These are phyloP conservation scores for Hortiboletus rubellus DNA, from an alignment of 1,284 basidiomycete genomes.

Conservation along the genomic window DNA sequence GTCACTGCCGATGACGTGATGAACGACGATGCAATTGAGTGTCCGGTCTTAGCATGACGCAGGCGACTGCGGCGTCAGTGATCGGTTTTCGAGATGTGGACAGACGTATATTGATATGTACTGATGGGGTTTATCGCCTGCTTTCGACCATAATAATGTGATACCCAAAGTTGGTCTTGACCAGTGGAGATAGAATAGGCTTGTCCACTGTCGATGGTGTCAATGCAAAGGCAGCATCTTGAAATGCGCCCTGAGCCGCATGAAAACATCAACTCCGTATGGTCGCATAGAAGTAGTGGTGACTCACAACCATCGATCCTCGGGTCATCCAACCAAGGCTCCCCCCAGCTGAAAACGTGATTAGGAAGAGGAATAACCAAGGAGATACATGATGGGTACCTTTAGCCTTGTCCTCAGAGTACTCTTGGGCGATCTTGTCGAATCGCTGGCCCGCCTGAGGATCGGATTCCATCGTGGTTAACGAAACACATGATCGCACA, in stretches of 20 bases:
- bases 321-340: conserved; percentile 83
- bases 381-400: conserved; percentile 38
- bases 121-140: conserved; percentile 49
- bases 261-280: background rate
- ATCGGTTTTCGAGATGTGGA: conserved; percentile 11
- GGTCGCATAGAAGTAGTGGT: background rate
- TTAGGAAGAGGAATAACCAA: conserved; percentile 2
- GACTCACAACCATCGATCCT: conserved; percentile 72
- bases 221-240: conserved; percentile 79
- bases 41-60: conserved; percentile 23
- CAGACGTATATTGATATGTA: conserved; percentile 26
- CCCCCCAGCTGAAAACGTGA: conserved; percentile 61
- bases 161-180: conserved; percentile 83
- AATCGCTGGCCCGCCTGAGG: conserved; percentile 69
- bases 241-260: conserved; percentile 59
- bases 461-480: conserved; percentile 2
- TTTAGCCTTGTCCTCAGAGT: conserved; percentile 88
- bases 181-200: conserved; percentile 64
- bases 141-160: conserved; percentile 89
- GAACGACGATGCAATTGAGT: conserved; percentile 39
- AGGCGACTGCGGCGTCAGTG: background rate
- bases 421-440: conserved; percentile 84
- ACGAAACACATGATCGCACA: background rate
- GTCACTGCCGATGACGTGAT: conserved; percentile 39
- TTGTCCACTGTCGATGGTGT: conserved; percentile 77